Base-by-base conservation (phyloP, 2,329 filamentous ascomycete genomes). In the Talaromyces sp. region DNA sequence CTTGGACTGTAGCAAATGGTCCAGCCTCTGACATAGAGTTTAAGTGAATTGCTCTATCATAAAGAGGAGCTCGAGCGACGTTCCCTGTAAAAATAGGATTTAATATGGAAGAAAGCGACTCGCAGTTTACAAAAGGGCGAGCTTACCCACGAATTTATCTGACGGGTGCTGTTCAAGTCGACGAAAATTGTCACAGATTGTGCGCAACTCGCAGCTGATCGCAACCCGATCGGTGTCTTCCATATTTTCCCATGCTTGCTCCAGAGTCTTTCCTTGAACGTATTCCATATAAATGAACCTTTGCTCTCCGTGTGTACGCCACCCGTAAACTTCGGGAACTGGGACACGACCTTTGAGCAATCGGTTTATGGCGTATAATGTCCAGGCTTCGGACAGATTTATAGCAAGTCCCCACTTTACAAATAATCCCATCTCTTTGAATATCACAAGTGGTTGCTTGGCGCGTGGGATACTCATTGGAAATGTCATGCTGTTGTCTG, bases 211-310 rank as follows among this genome's bases (percentile, higher is more conserved):
- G 62, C 65, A 24, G 27, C 65, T 68, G n/a, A 73, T 66, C 3
- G 37, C 31, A 0, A 11, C 37, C 57, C 65, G 71, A 2, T 72
- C 68, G 8, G 16, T 0, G 13, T 1, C n/a, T 11, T 52, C n/a
- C 6, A 73, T 64, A 41, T 10, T 22, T 27, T 66, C 52, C 75
- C 75, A 77, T 27, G 45, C 48, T 52, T 72, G 56, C 52, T 75
- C 71, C 9, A 77, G 45, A 16, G 72, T 70, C 58, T 64, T 61
- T n/a, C 71, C 74, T 33, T 69, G 10, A n/a, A 76, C 59, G 58
- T 70, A 67, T 62, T 77, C 71, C 74, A 76, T 78, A 60, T 76
- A 77, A 57, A 77, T 71, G 62, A 70, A 77, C 7, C 62, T 67
- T 31, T 72, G 62, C n/a, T 10, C 27, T 27, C 27, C 27, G 3